Percentiles rank a stretch among this genome's conserved stretches.
Evolutionary conservation across 176 grass and related monocot species (phyloP).

Genomic region (Musa itinerans): DNA sequence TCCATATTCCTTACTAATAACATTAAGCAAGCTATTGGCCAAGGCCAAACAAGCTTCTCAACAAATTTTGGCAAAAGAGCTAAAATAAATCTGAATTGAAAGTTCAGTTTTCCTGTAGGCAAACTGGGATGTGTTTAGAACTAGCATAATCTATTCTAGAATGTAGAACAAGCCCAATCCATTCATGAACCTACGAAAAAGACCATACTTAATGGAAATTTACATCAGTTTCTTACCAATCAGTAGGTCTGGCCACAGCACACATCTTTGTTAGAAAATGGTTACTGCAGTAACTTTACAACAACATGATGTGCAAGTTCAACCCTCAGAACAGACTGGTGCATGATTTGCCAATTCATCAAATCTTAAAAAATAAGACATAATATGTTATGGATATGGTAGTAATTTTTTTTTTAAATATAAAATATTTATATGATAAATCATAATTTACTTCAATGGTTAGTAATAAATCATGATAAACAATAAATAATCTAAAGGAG

Average conservation of each 20-base stretch:
- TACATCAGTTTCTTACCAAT: background rate
- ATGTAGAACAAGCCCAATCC: too few relatives aligned
- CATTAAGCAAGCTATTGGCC: background rate
- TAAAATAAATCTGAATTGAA: background rate
- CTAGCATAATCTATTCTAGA: background rate
- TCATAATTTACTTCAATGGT: background rate
- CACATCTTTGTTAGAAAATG: background rate
- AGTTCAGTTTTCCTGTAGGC: background rate
- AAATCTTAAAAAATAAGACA: background rate
- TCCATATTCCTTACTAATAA: conserved; percentile 2
- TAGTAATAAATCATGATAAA: too few relatives aligned
- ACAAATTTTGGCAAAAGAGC: background rate
- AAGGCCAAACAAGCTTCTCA: background rate
- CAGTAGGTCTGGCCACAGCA: background rate
- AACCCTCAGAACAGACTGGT: background rate
- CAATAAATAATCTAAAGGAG: too few relatives aligned
- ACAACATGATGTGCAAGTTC: background rate
- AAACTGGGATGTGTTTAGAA: background rate
- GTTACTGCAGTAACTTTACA: background rate
- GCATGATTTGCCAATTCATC: background rate
- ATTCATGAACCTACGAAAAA: too few relatives aligned
- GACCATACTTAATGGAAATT: too few relatives aligned
- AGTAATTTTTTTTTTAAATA: background rate
- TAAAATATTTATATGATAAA: background rate
- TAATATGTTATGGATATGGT: background rate